These are phyloP conservation scores for Neofusicoccum cordaticola DNA, from an alignment of 2,329 filamentous ascomycete genomes.

Conservation along the genomic window DNA sequence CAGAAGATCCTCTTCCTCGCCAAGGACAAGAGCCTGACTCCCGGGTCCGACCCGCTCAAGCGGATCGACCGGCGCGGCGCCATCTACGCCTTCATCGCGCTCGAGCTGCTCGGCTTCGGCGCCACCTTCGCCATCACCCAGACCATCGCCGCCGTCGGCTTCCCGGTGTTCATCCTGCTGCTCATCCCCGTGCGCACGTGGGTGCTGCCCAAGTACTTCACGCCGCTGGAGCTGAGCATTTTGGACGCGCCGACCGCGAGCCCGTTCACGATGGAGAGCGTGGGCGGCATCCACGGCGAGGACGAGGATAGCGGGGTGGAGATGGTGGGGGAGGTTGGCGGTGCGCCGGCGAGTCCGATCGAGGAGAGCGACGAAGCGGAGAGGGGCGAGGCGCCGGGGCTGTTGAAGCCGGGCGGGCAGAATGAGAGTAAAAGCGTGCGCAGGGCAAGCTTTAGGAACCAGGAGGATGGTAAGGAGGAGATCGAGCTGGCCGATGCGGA, in stretches of 20 bases:
- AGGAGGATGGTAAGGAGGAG: constrained; percentile 14
- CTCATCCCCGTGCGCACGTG: constrained; percentile 55
- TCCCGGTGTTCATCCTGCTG: constrained; percentile 56
- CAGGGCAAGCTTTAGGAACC: constrained; percentile 23
- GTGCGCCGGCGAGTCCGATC: constrained; percentile 6
- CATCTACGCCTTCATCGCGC: constrained; percentile 50
- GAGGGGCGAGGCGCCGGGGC: constrained; percentile 24
- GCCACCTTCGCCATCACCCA: constrained; percentile 58
- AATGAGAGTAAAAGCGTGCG: constrained; percentile 18
- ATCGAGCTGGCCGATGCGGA: constrained; percentile 22
- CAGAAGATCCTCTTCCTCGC: constrained; percentile 51
- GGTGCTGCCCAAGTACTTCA: constrained; percentile 52
- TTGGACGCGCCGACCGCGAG: constrained; percentile 56
- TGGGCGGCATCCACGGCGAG: constrained; percentile 40
- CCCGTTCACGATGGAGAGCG: constrained; percentile 52
- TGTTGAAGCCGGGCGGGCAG: background rate
- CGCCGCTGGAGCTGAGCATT: constrained; percentile 46
- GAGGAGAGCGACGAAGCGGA: constrained; percentile 29
- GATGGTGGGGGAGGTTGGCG: background rate
- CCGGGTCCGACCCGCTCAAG: constrained; percentile 47
- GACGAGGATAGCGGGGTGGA: background rate
- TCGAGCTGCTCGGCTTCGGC: constrained; percentile 52
- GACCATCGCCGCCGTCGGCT: constrained; percentile 59
- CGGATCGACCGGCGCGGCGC: constrained; percentile 42
- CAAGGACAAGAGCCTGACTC: constrained; percentile 47